Evolutionary conservation across 495 filamentous ascomycete species (phyloP).

Genomic region (Neurospora sp.): DNA sequence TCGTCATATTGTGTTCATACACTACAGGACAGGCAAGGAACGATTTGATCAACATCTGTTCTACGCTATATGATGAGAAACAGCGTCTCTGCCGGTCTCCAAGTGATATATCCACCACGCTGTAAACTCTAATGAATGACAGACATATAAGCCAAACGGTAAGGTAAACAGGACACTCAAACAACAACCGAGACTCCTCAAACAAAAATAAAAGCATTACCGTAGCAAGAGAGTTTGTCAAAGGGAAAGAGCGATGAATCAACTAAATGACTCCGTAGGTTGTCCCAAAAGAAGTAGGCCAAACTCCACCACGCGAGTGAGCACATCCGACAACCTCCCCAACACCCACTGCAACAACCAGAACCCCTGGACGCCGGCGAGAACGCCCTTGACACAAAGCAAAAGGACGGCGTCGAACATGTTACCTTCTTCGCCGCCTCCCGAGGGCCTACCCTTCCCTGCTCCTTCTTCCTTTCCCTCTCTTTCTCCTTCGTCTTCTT

Average conservation of each 20-base stretch:
- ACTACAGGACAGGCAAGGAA: not conserved
- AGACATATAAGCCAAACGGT: not conserved
- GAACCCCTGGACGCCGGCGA: constrained; percentile 16
- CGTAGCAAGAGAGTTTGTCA: not conserved
- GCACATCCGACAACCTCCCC: constrained; percentile 11
- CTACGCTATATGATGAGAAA: not conserved
- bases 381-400: constrained; percentile 14
- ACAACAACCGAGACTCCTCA: constrained; percentile 6
- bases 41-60: not conserved
- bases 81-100: not conserved
- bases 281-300: constrained; percentile 13
- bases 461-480: not conserved
- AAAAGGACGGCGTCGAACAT: constrained; percentile 14
- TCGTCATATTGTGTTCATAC: not conserved
- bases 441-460: not conserved
- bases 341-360: constrained; percentile 18
- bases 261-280: not conserved
- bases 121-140: not conserved
- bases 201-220: constrained; percentile 1
- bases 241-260: not conserved
- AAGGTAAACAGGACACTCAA: constrained; percentile 1
- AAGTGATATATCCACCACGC: not conserved
- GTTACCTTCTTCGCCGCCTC: not conserved
- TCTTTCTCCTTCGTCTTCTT: not conserved
- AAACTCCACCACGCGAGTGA: constrained; percentile 21